A percentile compares a stretch with the other conserved stretches of the same genome.
Conservation (phyloP, 148 eudicot species). For the Persicaria tinctoria region DNA sequence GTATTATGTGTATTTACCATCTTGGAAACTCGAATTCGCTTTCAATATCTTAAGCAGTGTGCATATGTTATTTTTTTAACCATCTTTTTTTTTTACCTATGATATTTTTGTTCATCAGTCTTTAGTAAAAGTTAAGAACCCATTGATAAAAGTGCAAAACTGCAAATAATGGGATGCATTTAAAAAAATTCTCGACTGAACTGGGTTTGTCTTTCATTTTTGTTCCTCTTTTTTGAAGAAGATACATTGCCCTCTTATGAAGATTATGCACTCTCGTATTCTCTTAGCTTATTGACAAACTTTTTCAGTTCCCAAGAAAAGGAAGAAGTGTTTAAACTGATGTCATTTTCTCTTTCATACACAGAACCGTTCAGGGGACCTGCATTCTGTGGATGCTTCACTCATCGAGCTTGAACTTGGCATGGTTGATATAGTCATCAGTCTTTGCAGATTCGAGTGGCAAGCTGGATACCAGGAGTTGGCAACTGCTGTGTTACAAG, state of each 20-base stretch:
- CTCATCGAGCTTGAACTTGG: constrained; percentile 60
- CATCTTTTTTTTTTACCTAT: too few relatives aligned
- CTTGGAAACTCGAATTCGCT: neutral
- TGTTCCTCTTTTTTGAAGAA: neutral
- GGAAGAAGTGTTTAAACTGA: constrained; percentile 3
- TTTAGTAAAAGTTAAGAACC: neutral
- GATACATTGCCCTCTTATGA: neutral
- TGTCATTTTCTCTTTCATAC: neutral
- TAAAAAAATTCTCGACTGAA: neutral
- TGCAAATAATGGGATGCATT: constrained; percentile 1
- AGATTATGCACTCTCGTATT: neutral
- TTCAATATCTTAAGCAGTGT: neutral
- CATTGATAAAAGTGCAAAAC: neutral
- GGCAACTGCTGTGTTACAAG: constrained; percentile 94
- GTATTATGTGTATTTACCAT: neutral
- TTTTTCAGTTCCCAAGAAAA: neutral
- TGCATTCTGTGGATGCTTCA: constrained; percentile 30
- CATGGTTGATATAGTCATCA: constrained; percentile 66
- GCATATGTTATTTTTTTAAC: neutral
- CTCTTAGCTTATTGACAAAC: neutral
- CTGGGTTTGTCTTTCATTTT: neutral
- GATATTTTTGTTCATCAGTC: neutral
- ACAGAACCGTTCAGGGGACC: constrained; percentile 16
- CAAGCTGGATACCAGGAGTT: constrained; percentile 94
- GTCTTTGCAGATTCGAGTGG: constrained; percentile 96